These are phyloP conservation scores for Secale cereale DNA, from an alignment of 176 grass and related monocot genomes.

Conservation along the genomic window DNA sequence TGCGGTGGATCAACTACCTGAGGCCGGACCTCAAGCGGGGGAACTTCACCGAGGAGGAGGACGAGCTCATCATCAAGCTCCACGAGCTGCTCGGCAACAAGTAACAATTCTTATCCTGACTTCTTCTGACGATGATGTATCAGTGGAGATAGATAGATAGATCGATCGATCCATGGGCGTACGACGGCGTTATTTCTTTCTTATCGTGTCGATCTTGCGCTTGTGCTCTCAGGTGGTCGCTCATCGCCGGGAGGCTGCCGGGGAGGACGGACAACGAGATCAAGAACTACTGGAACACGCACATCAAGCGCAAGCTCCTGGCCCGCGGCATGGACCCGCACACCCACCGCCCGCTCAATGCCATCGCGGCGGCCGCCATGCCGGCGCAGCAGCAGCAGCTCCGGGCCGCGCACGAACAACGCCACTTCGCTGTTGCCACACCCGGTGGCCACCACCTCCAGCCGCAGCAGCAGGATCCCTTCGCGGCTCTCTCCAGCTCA, in stretches of 20 bases:
- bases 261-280: constrained; percentile 93
- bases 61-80: constrained; percentile 91
- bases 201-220: not conserved
- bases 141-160: too few species aligned
- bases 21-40: constrained; percentile 88
- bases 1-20: constrained; percentile 97
- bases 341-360: constrained; percentile 61
- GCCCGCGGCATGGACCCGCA: constrained; percentile 70
- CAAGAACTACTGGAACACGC: constrained; percentile 97
- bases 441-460: not conserved
- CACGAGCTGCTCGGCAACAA: constrained; percentile 90
- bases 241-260: constrained; percentile 76
- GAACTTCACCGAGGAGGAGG: constrained; percentile 90
- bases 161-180: not conserved
- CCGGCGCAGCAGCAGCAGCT: not conserved
- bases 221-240: constrained; percentile 55
- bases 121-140: too few species aligned
- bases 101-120: not conserved
- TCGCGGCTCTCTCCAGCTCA: constrained; percentile 16
- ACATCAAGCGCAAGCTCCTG: constrained; percentile 85
- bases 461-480: constrained; percentile 9
- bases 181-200: not conserved
- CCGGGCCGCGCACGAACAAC: not conserved
- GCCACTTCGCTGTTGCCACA: not conserved
- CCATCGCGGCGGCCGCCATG: not conserved